Conservation (phyloP, 441 rosid species). For the Arabidopsis lyrata region DNA sequence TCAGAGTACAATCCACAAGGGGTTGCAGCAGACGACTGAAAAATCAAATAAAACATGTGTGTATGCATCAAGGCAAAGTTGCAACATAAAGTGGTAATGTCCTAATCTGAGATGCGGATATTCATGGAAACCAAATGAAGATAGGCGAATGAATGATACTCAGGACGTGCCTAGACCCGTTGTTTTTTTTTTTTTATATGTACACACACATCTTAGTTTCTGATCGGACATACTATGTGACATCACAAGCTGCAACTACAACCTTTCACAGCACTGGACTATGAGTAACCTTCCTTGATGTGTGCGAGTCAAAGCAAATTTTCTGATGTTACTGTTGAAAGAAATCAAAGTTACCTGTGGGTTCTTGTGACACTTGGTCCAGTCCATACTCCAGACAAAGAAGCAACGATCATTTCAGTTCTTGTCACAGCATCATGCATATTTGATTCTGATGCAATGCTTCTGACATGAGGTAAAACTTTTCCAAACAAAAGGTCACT, state of each 20-base stretch:
- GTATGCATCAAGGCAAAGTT: conserved; percentile 7
- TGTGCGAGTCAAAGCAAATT: conserved; percentile 5
- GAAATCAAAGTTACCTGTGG: conserved; percentile 55
- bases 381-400: conserved; percentile 85
- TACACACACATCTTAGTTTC: conserved; percentile 12
- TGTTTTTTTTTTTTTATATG: no score
- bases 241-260: conserved; percentile 5
- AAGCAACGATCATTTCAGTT: conserved; percentile 80
- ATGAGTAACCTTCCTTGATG: background rate
- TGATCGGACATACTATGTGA: background rate
- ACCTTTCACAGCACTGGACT: background rate
- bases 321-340: background rate
- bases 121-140: conserved; percentile 3
- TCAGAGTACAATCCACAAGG: conserved; percentile 73
- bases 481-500: conserved; percentile 83
- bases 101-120: conserved; percentile 5
- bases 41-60: conserved; percentile 5
- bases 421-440: conserved; percentile 90
- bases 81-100: conserved; percentile 2
- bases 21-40: conserved; percentile 82
- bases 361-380: conserved; percentile 65
- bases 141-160: background rate
- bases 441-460: conserved; percentile 65
- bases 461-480: conserved; percentile 83
- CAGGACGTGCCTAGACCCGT: no score